Conservation (phyloP, 1,139 yeast species). For the Kodamaea ohmeri region DNA sequence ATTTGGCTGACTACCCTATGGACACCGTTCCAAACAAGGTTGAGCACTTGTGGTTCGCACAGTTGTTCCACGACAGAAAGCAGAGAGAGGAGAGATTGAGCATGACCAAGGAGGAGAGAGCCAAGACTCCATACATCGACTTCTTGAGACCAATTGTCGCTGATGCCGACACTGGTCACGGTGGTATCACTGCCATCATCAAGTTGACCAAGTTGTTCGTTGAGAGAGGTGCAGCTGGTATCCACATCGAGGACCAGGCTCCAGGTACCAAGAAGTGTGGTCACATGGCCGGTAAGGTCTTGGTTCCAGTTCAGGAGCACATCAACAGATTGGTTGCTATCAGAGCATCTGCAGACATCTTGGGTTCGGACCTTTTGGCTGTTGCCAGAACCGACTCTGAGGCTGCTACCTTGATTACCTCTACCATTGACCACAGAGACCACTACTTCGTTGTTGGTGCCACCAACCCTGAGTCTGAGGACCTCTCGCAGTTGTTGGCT, state of each 20-base stretch:
- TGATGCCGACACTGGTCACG: conserved; percentile 98
- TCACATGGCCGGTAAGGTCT: conserved; percentile 97
- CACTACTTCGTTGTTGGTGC: conserved; percentile 91
- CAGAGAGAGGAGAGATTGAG: conserved; percentile 83
- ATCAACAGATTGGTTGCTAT: conserved; percentile 90
- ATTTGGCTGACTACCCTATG: conserved; percentile 97
- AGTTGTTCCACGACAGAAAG: conserved; percentile 94
- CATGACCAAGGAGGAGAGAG: conserved; percentile 59
- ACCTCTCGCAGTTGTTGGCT: conserved; percentile 75
- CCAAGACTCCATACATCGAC: conserved; percentile 64
- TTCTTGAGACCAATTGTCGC: conserved; percentile 93
- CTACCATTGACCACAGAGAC: conserved; percentile 92
- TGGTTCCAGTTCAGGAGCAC: conserved; percentile 97
- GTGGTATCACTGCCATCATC: conserved; percentile 94
- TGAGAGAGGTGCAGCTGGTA: conserved; percentile 98
- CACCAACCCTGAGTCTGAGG: conserved; percentile 76
- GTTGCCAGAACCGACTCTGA: conserved; percentile 97
- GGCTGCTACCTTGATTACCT: conserved; percentile 91
- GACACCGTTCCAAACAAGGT: conserved; percentile 99
- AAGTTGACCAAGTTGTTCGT: conserved; percentile 94
- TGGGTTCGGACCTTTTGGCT: conserved; percentile 79
- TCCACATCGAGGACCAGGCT: conserved; percentile 97
- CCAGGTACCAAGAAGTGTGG: conserved; percentile 99
- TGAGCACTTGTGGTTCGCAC: conserved; percentile 95
- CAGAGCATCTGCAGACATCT: conserved; percentile 93